Base-by-base conservation (phyloP, 257 asterid genomes). In the Nicotiana sylvestris region DNA sequence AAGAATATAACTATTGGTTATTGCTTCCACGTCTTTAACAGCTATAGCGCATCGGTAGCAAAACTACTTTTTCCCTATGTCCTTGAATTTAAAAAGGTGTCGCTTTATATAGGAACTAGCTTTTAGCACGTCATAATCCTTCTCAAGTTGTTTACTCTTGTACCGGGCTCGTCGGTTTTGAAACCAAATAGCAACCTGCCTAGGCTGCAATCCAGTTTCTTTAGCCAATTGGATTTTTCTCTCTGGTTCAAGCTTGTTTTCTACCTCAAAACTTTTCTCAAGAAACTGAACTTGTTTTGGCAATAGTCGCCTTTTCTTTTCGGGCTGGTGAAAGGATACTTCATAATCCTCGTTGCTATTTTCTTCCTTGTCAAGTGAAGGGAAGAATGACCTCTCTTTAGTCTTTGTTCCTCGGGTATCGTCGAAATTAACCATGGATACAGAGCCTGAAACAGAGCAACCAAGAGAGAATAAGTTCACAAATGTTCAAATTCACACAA, bases 291-390 rank as follows among this genome's bases (percentile, higher is more conserved):
- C 85, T 60, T 82, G 98, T 72, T 91, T 86, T 1, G 90, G 83
- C 7, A 84, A 33, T 15, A 95, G 93, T 58, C 97, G 86, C 84
- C 98, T 82, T 81, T 93, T 95, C 88, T 92, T 95, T 87, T 86
- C 95, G 51, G 93, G 90, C 15, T 82, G 93, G 74, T 88, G 93
- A 85, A 84, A 89, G 86, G 89, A 87, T 29, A 53, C 81, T 5
- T 92, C 92, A 6, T 58, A 86, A 27, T 83, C 89, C 6, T 92
- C 94, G 57, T 81, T 86, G 82, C 78, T 87, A 35, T 32, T 87
- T 5, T 85, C 94, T 62, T 74, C 53, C 72, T 90, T 88, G 4
- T 86, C 92, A 65, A 83, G 66, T 61, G 88, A 84, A 1, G 84
- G 15, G 76, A 84, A 85, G 80, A 87, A 82, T 17, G 87, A 81